phyloP scores from a whole-genome alignment of 805 yeast genomes.

The Kodamaea kakaduensis region DNA sequence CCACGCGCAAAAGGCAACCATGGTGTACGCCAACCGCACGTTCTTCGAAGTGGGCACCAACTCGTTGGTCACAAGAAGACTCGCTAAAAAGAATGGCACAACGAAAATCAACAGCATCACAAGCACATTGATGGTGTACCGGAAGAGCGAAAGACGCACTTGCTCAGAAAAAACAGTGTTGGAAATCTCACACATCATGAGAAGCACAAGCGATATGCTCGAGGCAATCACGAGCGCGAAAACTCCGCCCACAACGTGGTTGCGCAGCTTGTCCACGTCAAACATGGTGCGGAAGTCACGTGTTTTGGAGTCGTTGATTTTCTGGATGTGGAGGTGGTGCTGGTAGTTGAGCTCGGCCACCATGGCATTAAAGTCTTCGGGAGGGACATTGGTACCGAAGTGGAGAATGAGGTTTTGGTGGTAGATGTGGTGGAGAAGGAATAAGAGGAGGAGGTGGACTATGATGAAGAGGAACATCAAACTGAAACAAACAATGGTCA shows the following conservation, averaged over 20 bases:
- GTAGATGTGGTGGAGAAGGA: slow-evolving; percentile 19
- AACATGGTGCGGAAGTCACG: slow-evolving; percentile 5
- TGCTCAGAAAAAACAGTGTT: slow-evolving; percentile 18
- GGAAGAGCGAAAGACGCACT: slow-evolving; percentile 33
- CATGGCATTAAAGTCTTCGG: slow-evolving; percentile 23
- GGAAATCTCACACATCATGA: slow-evolving; percentile 36
- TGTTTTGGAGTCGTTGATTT: neutral
- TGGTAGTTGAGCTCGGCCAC: slow-evolving; percentile 7
- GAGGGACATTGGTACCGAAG: slow-evolving; percentile 19
- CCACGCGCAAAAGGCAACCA: slow-evolving; percentile 27
- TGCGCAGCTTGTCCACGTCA: slow-evolving; percentile 2
- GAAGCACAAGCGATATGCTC: slow-evolving; percentile 19
- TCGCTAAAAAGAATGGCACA: slow-evolving; percentile 41
- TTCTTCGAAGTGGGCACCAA: slow-evolving; percentile 16
- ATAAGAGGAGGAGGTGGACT: too few relatives aligned
- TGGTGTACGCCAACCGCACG: slow-evolving; percentile 3
- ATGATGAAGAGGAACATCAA: too few relatives aligned
- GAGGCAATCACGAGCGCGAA: slow-evolving; percentile 30
- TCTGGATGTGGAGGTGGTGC: slow-evolving; percentile 4
- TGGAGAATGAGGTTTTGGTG: slow-evolving; percentile 23
- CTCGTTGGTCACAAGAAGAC: slow-evolving; percentile 27
- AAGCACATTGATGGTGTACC: slow-evolving; percentile 34
- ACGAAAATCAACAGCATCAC: slow-evolving; percentile 37
- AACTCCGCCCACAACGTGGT: slow-evolving; percentile 18
- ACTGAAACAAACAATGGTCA: too few relatives aligned